phyloP scores from a whole-genome alignment of 371 early-diverging fungal genomes.

The Funneliformis caledonium region DNA sequence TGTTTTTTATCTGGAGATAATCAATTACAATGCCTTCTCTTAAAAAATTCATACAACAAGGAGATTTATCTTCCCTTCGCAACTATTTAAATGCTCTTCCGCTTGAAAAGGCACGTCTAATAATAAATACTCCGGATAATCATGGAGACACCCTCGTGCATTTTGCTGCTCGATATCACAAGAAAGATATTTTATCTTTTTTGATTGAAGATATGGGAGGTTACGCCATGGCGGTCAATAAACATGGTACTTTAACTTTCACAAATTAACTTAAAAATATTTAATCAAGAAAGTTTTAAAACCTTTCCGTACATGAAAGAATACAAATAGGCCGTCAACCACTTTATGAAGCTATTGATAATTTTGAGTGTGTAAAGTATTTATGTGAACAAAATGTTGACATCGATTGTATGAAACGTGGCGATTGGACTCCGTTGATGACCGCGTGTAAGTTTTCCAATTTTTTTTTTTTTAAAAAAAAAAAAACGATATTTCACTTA shows the following conservation, averaged over 20 bases:
- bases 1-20: too few species aligned
- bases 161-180: slow-evolving; percentile 55
- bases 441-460: slow-evolving; percentile 48
- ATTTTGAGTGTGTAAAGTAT: slow-evolving; percentile 48
- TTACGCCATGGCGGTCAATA: slow-evolving; percentile 52
- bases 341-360: slow-evolving; percentile 57
- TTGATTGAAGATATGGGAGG: slow-evolving; percentile 47
- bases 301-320: not conserved
- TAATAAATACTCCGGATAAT: slow-evolving; percentile 29
- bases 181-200: slow-evolving; percentile 43
- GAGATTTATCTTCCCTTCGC: not conserved
- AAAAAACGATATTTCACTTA: not conserved
- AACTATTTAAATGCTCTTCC: not conserved
- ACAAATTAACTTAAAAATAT: not conserved
- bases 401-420: slow-evolving; percentile 58
- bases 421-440: slow-evolving; percentile 63
- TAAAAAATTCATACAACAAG: slow-evolving; percentile 2
- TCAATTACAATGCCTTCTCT: not conserved
- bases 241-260: slow-evolving; percentile 47
- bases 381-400: slow-evolving; percentile 49
- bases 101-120: not conserved
- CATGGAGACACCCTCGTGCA: slow-evolving; percentile 58
- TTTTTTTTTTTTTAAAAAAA: not conserved
- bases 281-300: not conserved
- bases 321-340: slow-evolving; percentile 51